Conservation (phyloP, 768 basidiomycete species). For the Podaxis mareebaensis region DNA sequence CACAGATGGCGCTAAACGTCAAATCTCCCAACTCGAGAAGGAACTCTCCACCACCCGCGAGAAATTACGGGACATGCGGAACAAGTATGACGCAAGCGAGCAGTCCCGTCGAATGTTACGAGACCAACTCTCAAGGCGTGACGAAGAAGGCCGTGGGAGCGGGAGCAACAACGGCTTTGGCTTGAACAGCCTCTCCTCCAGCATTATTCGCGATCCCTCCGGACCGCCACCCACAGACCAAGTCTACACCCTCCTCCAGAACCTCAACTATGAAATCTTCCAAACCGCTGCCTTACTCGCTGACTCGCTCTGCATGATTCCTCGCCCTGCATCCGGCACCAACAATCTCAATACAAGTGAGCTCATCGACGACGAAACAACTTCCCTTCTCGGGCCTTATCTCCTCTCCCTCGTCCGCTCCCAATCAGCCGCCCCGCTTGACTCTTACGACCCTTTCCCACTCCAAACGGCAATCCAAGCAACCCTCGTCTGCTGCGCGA, state of each 20-base stretch:
- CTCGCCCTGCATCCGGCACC: conserved; percentile 20
- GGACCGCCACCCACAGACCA: not conserved
- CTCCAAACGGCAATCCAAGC: conserved; percentile 42
- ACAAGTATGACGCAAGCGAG: conserved; percentile 6
- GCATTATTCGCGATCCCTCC: conserved; percentile 2
- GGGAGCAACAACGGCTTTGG: not conserved
- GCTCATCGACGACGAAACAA: conserved; percentile 17
- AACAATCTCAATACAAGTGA: conserved; percentile 24
- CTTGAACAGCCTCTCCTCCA: conserved; percentile 1
- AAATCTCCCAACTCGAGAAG: conserved; percentile 1
- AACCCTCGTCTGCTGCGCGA: conserved; percentile 38
- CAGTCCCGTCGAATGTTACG: conserved; percentile 11
- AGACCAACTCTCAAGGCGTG: conserved; percentile 5
- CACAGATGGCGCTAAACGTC: not conserved
- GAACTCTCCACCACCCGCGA: not conserved
- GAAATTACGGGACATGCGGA: not conserved
- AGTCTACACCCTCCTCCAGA: conserved; percentile 22
- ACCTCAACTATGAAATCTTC: conserved; percentile 41
- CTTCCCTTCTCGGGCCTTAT: conserved; percentile 33
- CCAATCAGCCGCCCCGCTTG: conserved; percentile 22
- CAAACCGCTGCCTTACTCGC: conserved; percentile 41
- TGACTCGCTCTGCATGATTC: conserved; percentile 33
- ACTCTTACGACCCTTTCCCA: conserved; percentile 32
- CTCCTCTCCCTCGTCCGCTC: conserved; percentile 30
- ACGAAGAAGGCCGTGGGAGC: not conserved